Conservation (phyloP, 306 rosid species). For the Leucaena leucocephala region DNA sequence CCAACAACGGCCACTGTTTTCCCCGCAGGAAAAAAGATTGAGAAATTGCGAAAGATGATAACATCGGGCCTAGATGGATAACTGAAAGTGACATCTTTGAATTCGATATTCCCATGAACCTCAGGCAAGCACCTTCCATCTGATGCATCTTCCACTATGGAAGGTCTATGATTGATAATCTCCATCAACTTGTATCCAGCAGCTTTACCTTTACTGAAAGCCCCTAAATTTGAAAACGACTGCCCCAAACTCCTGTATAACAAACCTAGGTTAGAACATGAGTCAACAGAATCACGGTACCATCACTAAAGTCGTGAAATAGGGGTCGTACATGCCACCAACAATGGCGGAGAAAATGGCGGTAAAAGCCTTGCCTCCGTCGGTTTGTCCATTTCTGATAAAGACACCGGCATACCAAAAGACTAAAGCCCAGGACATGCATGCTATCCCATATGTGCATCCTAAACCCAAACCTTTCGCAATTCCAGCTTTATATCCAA, state of each 20-base stretch:
- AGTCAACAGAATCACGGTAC: neutral
- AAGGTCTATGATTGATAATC: conserved; percentile 82
- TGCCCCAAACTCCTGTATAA: conserved; percentile 95
- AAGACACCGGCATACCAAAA: conserved; percentile 99
- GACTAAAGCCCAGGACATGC: conserved; percentile 99
- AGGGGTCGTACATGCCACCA: conserved; percentile 88
- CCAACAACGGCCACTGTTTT: conserved; percentile 97
- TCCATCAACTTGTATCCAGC: conserved; percentile 98
- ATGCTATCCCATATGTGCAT: conserved; percentile 98
- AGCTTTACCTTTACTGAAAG: conserved; percentile 95
- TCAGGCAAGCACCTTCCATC: conserved; percentile 79
- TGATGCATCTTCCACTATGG: conserved; percentile 70
- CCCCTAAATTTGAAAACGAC: conserved; percentile 96
- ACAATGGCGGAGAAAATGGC: conserved; percentile 98
- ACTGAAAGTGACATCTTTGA: conserved; percentile 87
- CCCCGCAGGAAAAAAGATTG: conserved; percentile 93
- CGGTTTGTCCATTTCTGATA: conserved; percentile 90
- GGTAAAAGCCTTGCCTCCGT: conserved; percentile 97
- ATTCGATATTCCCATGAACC: conserved; percentile 82
- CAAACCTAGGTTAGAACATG: conserved; percentile 6
- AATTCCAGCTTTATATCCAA: conserved; percentile 98
- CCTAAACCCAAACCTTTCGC: conserved; percentile 97
- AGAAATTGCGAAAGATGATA: conserved; percentile 73
- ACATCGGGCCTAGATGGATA: conserved; percentile 96
- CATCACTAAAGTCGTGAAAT: neutral